Conservation (phyloP, 2,329 filamentous ascomycete genomes). For the Hymenotorrendiella dingleyae region DNA sequence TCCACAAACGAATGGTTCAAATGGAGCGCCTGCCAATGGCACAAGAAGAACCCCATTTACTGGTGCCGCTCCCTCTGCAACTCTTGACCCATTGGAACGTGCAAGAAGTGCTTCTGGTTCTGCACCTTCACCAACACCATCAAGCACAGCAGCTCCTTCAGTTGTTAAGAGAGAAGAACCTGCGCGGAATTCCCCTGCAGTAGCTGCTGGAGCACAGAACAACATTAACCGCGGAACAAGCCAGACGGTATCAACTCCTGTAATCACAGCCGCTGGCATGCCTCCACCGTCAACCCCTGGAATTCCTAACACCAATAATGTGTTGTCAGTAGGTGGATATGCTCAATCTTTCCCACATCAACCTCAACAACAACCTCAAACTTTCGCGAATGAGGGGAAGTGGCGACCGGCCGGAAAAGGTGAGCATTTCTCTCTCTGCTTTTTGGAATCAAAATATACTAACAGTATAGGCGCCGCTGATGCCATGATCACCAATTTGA, state of each 20-base stretch:
- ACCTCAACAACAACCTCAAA: slow-evolving; percentile 22
- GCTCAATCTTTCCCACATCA: slow-evolving; percentile 28
- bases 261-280: slow-evolving; percentile 20
- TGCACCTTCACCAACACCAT: slow-evolving; percentile 28
- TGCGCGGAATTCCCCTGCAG: slow-evolving; percentile 27
- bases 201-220: slow-evolving; percentile 16
- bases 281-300: slow-evolving; percentile 27
- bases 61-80: slow-evolving; percentile 20
- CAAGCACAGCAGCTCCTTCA: slow-evolving; percentile 18
- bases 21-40: slow-evolving; percentile 17
- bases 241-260: slow-evolving; percentile 29
- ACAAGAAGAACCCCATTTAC: slow-evolving; percentile 28
- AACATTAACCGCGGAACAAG: slow-evolving; percentile 35
- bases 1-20: slow-evolving; percentile 40
- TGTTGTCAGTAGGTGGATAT: slow-evolving; percentile 22
- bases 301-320: slow-evolving; percentile 16
- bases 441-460: slow-evolving; percentile 16
- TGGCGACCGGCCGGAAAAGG: slow-evolving; percentile 41
- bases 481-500: slow-evolving; percentile 62
- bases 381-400: slow-evolving; percentile 37
- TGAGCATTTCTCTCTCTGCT: slow-evolving; percentile 27
- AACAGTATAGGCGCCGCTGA: slow-evolving; percentile 44
- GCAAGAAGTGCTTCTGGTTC: slow-evolving; percentile 29
- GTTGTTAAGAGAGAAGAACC: slow-evolving; percentile 35
- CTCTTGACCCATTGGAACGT: slow-evolving; percentile 26